These are phyloP conservation scores for Beauveria caledonica DNA, from an alignment of 2,329 filamentous ascomycete genomes.

Conservation along the genomic window DNA sequence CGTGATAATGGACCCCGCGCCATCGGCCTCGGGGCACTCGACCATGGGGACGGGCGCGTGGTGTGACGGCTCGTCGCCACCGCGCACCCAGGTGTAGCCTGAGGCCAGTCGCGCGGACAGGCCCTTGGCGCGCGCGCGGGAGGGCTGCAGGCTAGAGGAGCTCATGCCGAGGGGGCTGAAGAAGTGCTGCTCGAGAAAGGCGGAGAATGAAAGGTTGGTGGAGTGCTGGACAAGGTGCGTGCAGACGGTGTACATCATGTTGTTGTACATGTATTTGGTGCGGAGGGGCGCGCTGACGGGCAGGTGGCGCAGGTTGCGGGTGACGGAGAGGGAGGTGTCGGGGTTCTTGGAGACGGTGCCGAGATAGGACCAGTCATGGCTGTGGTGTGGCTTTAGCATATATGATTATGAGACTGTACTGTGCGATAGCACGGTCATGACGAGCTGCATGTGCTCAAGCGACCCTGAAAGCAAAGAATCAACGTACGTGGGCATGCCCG, in stretches of 20 bases:
- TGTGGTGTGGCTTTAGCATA: slow-evolving; percentile 5
- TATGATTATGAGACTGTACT: no score
- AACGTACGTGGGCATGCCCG: slow-evolving; percentile 18
- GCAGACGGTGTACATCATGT: slow-evolving; percentile 22
- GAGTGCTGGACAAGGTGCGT: slow-evolving; percentile 19
- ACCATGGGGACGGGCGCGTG: not conserved
- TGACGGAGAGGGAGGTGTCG: slow-evolving; percentile 19
- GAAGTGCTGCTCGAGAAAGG: slow-evolving; percentile 18
- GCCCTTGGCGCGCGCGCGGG: slow-evolving; percentile 14
- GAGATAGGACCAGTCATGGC: slow-evolving; percentile 20
- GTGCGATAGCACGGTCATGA: no score
- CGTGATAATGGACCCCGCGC: slow-evolving; percentile 22
- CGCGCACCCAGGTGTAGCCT: slow-evolving; percentile 16
- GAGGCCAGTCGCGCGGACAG: slow-evolving; percentile 15
- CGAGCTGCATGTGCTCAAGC: no score
- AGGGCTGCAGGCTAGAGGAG: slow-evolving; percentile 19
- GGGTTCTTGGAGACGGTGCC: slow-evolving; percentile 13
- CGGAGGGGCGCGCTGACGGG: slow-evolving; percentile 17
- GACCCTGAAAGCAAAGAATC: not conserved
- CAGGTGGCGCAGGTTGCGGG: slow-evolving; percentile 22
- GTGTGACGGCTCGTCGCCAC: not conserved
- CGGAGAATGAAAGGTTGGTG: slow-evolving; percentile 14
- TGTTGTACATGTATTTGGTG: slow-evolving; percentile 19
- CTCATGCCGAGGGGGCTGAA: slow-evolving; percentile 20
- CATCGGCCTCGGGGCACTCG: slow-evolving; percentile 21